Conservation (phyloP, 306 rosid species). For the Carpinus fangiana region DNA sequence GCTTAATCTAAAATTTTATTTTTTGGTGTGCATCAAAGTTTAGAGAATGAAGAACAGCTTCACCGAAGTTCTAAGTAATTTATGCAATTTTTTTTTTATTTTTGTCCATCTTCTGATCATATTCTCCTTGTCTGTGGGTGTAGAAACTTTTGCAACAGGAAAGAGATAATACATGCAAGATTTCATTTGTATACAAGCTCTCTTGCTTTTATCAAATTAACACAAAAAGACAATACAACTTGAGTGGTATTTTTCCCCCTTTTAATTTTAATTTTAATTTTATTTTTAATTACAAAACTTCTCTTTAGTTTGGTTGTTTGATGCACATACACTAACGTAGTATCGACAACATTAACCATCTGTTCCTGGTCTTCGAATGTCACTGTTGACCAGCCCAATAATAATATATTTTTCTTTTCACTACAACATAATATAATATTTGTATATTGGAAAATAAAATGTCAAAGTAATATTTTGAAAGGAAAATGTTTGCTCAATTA, state of each 20-base stretch:
- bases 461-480: too few species aligned
- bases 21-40: constrained; percentile 41
- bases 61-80: constrained; percentile 25
- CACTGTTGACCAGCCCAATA: not conserved
- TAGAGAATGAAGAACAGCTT: constrained; percentile 47
- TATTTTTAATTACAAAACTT: too few species aligned
- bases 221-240: too few species aligned
- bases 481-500: not conserved
- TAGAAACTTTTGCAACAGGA: not conserved
- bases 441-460: too few species aligned
- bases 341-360: too few species aligned
- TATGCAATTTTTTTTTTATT: not conserved
- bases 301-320: too few species aligned
- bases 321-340: too few species aligned
- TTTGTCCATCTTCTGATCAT: not conserved
- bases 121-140: not conserved
- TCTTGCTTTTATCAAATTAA: too few species aligned
- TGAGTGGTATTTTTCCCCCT: too few species aligned
- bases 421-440: too few species aligned
- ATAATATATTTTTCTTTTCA: too few species aligned
- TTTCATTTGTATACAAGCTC: not conserved
- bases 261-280: too few species aligned
- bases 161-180: not conserved
- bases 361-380: not conserved
- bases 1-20: constrained; percentile 30